Percentiles rank a stretch among this genome's conserved stretches.
Evolutionary conservation across 768 basidiomycete genomes (phyloP).

Genomic region (Kwoniella bestiolae): DNA sequence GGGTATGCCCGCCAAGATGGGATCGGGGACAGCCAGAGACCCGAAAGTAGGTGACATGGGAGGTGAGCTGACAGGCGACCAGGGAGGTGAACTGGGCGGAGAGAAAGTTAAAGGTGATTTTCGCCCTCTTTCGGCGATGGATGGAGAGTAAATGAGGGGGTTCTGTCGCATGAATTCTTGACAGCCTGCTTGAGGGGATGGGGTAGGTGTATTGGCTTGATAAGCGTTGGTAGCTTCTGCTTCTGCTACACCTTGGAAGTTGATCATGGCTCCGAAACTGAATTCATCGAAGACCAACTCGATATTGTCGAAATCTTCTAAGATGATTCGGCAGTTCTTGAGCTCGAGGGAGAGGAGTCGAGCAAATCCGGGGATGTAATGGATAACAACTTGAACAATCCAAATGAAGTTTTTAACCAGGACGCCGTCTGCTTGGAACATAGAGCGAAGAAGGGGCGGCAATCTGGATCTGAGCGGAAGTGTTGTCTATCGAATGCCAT

Average conservation of each 20-base stretch:
- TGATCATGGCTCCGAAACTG: slow-evolving; percentile 23
- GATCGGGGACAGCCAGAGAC: slow-evolving; percentile 11
- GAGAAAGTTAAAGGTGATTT: neutral
- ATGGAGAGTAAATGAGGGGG: slow-evolving; percentile 9
- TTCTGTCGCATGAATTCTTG: slow-evolving; percentile 18
- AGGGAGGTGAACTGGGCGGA: slow-evolving; percentile 6
- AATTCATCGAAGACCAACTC: slow-evolving; percentile 26
- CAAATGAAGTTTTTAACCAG: slow-evolving; percentile 3
- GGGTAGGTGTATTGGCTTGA: slow-evolving; percentile 7
- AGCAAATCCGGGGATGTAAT: slow-evolving; percentile 37
- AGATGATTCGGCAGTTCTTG: slow-evolving; percentile 19
- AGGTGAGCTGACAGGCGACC: slow-evolving; percentile 15
- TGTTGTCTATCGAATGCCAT: neutral
- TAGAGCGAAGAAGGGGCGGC: neutral
- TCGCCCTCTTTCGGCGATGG: slow-evolving; percentile 5
- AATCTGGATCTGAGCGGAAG: neutral
- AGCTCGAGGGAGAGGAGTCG: slow-evolving; percentile 31
- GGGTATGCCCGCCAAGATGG: neutral
- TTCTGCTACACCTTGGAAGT: slow-evolving; percentile 30
- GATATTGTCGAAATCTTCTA: slow-evolving; percentile 27
- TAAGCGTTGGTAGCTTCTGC: neutral
- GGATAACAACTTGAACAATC: slow-evolving; percentile 35
- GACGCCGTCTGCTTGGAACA: neutral
- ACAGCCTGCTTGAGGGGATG: slow-evolving; percentile 7
- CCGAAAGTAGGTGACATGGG: slow-evolving; percentile 15